phyloP scores from a whole-genome alignment of 2,329 filamentous ascomycete species.

The Calonectria multiphialidica region DNA sequence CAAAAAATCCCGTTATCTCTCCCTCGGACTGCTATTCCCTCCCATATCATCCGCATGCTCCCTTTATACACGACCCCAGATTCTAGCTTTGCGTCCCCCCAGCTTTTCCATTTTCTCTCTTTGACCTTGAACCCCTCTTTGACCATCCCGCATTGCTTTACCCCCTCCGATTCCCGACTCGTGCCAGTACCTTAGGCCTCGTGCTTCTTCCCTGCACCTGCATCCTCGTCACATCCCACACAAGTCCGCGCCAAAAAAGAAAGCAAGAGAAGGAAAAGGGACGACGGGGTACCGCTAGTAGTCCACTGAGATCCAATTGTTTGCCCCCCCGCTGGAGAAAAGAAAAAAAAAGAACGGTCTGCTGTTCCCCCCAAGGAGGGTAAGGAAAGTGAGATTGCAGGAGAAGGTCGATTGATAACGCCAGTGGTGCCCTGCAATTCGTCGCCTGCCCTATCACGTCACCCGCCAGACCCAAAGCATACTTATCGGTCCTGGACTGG shows the following conservation, averaged over 20 bases:
- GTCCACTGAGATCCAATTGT: slow-evolving; percentile 25
- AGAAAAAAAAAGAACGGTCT: slow-evolving; percentile 21
- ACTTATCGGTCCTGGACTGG: slow-evolving; percentile 8
- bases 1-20: slow-evolving; percentile 20
- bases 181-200: slow-evolving; percentile 1
- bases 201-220: slow-evolving; percentile 12
- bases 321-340: slow-evolving; percentile 24
- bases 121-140: background rate
- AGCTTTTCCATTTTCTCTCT: slow-evolving; percentile 10
- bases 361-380: background rate
- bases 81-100: slow-evolving; percentile 13
- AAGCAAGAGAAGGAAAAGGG: background rate
- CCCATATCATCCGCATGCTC: slow-evolving; percentile 4
- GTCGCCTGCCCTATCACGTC: slow-evolving; percentile 32
- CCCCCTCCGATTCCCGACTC: slow-evolving; percentile 23
- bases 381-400: slow-evolving; percentile 21
- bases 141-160: background rate
- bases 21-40: background rate
- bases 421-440: slow-evolving; percentile 27
- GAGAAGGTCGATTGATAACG: slow-evolving; percentile 39
- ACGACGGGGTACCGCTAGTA: background rate
- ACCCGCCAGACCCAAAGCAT: slow-evolving; percentile 25
- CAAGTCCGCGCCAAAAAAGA: slow-evolving; percentile 9
- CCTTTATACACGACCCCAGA: slow-evolving; percentile 13
- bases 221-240: slow-evolving; percentile 11